A percentile compares a stretch with the other conserved stretches of the same genome.
phyloP scores from a whole-genome alignment of 352 stramenopile genomes.

The Saprolegnia parasitica region DNA sequence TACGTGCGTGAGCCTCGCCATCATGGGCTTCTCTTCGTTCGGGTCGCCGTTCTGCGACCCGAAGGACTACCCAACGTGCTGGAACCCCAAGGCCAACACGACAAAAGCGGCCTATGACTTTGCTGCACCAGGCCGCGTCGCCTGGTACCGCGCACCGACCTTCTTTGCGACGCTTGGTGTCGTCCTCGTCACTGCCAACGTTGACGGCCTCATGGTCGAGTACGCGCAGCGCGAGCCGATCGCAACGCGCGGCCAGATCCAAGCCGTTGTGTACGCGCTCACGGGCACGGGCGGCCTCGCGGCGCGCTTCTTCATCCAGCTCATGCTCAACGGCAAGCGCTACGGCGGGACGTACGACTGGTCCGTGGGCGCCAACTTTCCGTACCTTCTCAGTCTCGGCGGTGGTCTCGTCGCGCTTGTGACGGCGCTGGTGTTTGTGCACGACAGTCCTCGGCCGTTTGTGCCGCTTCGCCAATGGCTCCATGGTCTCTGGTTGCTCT shows the following conservation, averaged over 20 bases:
- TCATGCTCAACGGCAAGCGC: slow-evolving; percentile 40
- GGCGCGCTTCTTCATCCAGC: slow-evolving; percentile 30
- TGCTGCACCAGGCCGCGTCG: neutral
- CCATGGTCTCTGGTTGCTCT: slow-evolving; percentile 41
- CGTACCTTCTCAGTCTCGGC: slow-evolving; percentile 34
- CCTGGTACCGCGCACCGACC: neutral
- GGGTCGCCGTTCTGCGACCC: slow-evolving; percentile 17
- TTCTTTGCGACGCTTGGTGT: slow-evolving; percentile 17
- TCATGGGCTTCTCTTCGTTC: slow-evolving; percentile 5
- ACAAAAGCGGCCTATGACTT: neutral
- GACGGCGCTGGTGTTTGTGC: slow-evolving; percentile 42
- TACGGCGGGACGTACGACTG: slow-evolving; percentile 46
- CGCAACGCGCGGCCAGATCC: slow-evolving; percentile 35
- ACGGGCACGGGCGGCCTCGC: neutral
- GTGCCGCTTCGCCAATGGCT: slow-evolving; percentile 41
- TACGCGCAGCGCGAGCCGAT: slow-evolving; percentile 37
- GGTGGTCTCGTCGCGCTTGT: slow-evolving; percentile 34
- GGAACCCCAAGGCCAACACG: slow-evolving; percentile 10
- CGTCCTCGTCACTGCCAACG: slow-evolving; percentile 1
- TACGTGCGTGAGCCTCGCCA: slow-evolving; percentile 9
- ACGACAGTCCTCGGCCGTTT: slow-evolving; percentile 29
- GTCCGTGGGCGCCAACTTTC: slow-evolving; percentile 30
- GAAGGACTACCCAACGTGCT: slow-evolving; percentile 3
- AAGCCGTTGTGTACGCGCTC: slow-evolving; percentile 38
- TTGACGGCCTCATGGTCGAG: slow-evolving; percentile 44